Evolutionary conservation across 2,329 filamentous ascomycete genomes (phyloP), one percentile per base, ranked within the genome.

Genomic region (Fusarium luffae): DNA sequence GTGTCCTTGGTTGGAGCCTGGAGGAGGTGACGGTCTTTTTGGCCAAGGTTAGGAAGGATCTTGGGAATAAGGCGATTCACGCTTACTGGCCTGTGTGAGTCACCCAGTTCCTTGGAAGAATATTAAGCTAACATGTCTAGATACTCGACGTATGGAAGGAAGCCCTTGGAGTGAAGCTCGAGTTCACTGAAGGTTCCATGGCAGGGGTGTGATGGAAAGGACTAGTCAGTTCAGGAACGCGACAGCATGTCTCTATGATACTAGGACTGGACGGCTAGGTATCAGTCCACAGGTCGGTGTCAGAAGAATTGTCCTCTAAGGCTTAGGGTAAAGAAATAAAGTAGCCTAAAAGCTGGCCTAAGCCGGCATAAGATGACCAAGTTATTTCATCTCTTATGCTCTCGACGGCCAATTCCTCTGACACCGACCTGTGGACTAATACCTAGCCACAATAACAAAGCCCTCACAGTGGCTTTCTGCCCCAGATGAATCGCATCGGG

Each of bases 81-180:
- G 66, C 71, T 18, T 72, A 72, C n/a, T 74, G 67, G 67, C 58
- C 66, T 0, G 32, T 74, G 63, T 73, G 59, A 34, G 69, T 37
- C 4, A 21, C 11, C 2, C 14, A 3, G 4, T 13, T 8, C 7
- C 4, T 19, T 19, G 11, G 7, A 3, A 10, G 5, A 1, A 4
- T 11, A 3, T 4, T 6, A 19, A n/a, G 6, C 55, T 67, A 18
- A n/a, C 2, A 16, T n/a, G 2, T 21, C 2, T 7, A 69, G 66
- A 21, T 69, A 69, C 43, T 69, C 66, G 14, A 66, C 56, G 3
- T 66, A 69, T 3, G 66, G 66, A 0, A 57, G 21, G 18, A 43
- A 19, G 5, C 56, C 61, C 12, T 16, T 63, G 0, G 10, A 27
- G 16, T 49, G 19, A 55, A 21, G 3, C 14, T 28, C 3, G 5